These are phyloP conservation scores for Endothia cerciana DNA, from an alignment of 2,329 filamentous ascomycete genomes.

Conservation along the genomic window DNA sequence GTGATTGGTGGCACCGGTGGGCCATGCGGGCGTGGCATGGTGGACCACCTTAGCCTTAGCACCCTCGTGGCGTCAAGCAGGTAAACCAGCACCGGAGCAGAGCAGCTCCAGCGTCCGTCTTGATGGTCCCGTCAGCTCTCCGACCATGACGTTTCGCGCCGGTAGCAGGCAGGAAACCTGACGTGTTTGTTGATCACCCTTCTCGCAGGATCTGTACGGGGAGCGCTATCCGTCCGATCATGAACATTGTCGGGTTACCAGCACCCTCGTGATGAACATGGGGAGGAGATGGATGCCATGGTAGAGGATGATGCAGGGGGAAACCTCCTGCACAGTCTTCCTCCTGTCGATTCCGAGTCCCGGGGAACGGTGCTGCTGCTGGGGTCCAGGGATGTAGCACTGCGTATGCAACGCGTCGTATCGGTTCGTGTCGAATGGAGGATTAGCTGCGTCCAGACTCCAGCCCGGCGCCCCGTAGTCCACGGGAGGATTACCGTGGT, in stretches of 20 bases:
- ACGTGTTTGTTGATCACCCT: not conserved
- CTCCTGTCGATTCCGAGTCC: not conserved
- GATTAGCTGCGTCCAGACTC: conserved; percentile 2
- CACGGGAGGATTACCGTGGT: conserved; percentile 2
- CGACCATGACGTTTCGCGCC: not conserved
- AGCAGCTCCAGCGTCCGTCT: not conserved
- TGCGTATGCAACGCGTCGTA: conserved; percentile 16
- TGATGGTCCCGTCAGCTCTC: not conserved
- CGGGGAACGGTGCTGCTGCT: conserved; percentile 3
- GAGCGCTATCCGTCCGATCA: not conserved
- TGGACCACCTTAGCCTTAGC: conserved; percentile 17
- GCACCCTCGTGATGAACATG: not conserved
- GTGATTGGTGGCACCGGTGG: conserved; percentile 26
- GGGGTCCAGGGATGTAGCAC: conserved; percentile 6
- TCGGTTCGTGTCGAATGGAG: conserved; percentile 1
- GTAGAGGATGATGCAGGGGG: conserved; percentile 13
- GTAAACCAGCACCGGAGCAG: conserved; percentile 8
- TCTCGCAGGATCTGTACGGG: not conserved
- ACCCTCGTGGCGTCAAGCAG: conserved; percentile 22
- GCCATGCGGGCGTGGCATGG: conserved; percentile 23
- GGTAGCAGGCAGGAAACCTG: not conserved
- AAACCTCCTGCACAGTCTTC: conserved; percentile 1
- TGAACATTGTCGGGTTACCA: not conserved
- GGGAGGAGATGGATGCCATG: not conserved
- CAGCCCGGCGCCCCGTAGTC: conserved; percentile 3